A percentile compares a stretch with the other conserved stretches of the same genome.
phyloP scores from a whole-genome alignment of 2,329 filamentous ascomycete species.

The Diaporthe destruens region DNA sequence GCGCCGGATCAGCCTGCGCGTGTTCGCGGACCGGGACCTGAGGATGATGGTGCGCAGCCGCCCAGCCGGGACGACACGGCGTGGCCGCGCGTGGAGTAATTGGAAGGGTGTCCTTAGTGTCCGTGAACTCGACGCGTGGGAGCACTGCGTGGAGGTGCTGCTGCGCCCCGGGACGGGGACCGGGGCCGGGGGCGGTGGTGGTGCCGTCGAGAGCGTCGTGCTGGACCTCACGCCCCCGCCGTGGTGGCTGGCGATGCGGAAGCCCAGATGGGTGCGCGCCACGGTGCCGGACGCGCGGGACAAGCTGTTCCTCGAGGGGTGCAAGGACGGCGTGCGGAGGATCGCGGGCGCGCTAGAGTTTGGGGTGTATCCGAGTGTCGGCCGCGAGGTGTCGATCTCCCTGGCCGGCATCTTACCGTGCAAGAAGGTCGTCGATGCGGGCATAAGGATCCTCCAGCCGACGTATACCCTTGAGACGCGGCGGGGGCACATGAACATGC shows the following conservation, averaged over 20 bases:
- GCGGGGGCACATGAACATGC: not conserved
- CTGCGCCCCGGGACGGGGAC: not conserved
- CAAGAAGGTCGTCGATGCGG: not conserved
- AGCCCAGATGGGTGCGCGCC: conserved; percentile 23
- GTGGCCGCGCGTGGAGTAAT: no score
- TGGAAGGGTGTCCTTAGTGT: no score
- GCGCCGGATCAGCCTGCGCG: conserved; percentile 12
- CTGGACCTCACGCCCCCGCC: conserved; percentile 23
- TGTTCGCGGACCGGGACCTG: conserved; percentile 14
- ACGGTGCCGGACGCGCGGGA: conserved; percentile 17
- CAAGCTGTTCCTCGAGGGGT: not conserved
- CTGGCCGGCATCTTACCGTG: conserved; percentile 1
- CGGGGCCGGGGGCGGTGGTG: not conserved
- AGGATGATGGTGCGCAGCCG: no score
- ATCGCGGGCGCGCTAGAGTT: not conserved
- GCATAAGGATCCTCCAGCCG: not conserved
- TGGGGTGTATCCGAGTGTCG: not conserved
- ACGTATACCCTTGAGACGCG: no score
- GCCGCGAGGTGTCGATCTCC: not conserved
- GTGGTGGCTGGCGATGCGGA: not conserved
- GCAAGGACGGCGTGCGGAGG: not conserved
- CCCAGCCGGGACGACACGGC: no score
- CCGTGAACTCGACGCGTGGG: conserved; percentile 9
- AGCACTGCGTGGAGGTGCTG: not conserved
- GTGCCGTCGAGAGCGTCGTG: not conserved